Conservation (phyloP, 441 rosid species). For the Adansonia madagascariensis region DNA sequence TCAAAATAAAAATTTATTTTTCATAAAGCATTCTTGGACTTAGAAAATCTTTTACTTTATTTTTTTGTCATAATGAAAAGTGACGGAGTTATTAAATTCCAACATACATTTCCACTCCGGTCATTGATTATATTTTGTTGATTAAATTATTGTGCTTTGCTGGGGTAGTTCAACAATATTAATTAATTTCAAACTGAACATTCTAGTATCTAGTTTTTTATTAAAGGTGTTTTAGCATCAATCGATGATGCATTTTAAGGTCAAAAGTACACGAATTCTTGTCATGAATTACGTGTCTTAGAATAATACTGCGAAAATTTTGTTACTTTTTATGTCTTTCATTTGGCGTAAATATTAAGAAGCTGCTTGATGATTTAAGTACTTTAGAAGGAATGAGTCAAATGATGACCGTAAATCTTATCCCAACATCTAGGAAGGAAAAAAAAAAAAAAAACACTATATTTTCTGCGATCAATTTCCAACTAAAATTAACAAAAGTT, state of each 20-base stretch:
- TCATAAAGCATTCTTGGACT: neutral
- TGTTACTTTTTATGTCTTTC: neutral
- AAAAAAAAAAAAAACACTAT: too few relatives aligned
- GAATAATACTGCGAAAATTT: neutral
- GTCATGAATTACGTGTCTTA: neutral
- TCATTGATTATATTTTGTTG: neutral
- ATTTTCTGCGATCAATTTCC: too few relatives aligned
- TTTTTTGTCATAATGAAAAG: neutral
- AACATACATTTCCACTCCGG: neutral
- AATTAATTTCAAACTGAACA: neutral
- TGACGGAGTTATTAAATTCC: neutral
- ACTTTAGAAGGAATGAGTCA: neutral
- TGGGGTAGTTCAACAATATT: neutral
- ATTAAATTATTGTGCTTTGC: neutral
- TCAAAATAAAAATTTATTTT: neutral
- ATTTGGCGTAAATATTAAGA: neutral
- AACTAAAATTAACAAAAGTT: neutral
- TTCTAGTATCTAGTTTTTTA: neutral
- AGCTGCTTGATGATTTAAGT: neutral
- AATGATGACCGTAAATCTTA: neutral
- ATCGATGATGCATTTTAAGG: neutral
- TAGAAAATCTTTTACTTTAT: neutral
- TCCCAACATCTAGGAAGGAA: neutral
- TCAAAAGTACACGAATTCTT: neutral
- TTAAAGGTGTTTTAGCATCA: neutral